phyloP scores from a whole-genome alignment of 306 rosid species.

The Phaseolus lunatus region DNA sequence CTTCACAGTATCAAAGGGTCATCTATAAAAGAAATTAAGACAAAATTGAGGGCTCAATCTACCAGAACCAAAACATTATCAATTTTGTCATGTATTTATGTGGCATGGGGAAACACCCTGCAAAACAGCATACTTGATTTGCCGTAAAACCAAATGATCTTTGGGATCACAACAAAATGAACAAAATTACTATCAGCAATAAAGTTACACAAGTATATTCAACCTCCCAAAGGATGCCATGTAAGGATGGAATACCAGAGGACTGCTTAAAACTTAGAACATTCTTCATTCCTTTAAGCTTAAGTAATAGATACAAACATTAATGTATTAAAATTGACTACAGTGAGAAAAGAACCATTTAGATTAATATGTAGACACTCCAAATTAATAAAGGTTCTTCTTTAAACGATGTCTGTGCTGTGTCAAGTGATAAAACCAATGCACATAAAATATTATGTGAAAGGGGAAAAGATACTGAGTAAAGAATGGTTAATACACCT shows the following conservation, averaged over 20 bases:
- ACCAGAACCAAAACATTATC: conserved; percentile 32
- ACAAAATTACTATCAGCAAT: background rate
- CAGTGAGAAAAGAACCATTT: conserved; percentile 19
- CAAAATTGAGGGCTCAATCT: conserved; percentile 25
- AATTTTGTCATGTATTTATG: background rate
- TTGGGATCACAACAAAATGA: conserved; percentile 27
- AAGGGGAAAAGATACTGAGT: conserved; percentile 12
- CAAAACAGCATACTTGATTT: conserved; percentile 16
- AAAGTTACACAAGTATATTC: conserved; percentile 24
- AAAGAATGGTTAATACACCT: conserved; percentile 31
- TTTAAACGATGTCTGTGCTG: background rate
- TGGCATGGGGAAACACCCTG: conserved; percentile 24
- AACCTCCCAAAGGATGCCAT: conserved; percentile 29
- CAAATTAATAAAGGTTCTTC: conserved; percentile 29
- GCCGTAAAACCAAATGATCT: conserved; percentile 28
- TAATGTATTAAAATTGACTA: conserved; percentile 22
- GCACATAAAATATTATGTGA: background rate
- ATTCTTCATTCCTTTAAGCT: conserved; percentile 17
- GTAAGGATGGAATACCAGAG: conserved; percentile 13
- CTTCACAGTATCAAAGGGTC: conserved; percentile 3
- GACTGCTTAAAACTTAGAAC: background rate
- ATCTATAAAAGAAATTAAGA: conserved; percentile 27
- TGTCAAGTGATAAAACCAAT: conserved; percentile 2
- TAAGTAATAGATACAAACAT: background rate
- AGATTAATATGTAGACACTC: conserved; percentile 31